Conservation (phyloP, 2,329 filamentous ascomycete species). For the Fusarium xyrophilum region DNA sequence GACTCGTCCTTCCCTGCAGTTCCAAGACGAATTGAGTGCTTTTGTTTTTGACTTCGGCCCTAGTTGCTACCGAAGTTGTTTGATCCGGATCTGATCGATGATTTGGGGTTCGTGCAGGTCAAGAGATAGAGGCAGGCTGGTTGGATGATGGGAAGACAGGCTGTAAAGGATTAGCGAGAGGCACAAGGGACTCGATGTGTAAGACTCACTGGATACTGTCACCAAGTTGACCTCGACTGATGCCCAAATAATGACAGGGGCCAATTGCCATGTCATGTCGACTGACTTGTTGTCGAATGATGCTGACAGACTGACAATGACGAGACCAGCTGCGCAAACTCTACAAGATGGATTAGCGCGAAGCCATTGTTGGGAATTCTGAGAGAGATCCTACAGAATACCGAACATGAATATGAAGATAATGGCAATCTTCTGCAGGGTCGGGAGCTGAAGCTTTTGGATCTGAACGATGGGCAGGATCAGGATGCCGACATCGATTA, state of each 20-base stretch:
- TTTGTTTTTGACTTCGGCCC: constrained; percentile 15
- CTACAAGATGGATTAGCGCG: not conserved
- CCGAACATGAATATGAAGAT: constrained; percentile 42
- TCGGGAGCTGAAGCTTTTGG: constrained; percentile 38
- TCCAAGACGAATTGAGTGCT: constrained; percentile 22
- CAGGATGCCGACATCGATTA: constrained; percentile 44
- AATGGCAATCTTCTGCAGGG: constrained; percentile 35
- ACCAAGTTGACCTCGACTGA: constrained; percentile 37
- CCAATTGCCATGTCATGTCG: constrained; percentile 33
- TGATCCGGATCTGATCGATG: constrained; percentile 5
- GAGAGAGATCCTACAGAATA: constrained; percentile 32
- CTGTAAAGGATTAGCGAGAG: not conserved
- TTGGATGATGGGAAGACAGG: constrained; percentile 35
- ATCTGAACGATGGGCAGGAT: constrained; percentile 41
- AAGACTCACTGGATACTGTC: constrained; percentile 28
- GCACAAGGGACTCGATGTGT: accelerated
- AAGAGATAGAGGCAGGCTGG: constrained; percentile 32
- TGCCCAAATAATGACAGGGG: constrained; percentile 32
- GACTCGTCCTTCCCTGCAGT: constrained; percentile 20
- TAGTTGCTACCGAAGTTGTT: constrained; percentile 10
- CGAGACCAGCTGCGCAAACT: constrained; percentile 30
- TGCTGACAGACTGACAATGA: constrained; percentile 26
- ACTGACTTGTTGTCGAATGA: constrained; percentile 20
- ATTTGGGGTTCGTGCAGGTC: constrained; percentile 1
- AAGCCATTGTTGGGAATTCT: accelerated